Evolutionary conservation across 345 rosid species (phyloP).

Genomic region (Lepidium didymum): DNA sequence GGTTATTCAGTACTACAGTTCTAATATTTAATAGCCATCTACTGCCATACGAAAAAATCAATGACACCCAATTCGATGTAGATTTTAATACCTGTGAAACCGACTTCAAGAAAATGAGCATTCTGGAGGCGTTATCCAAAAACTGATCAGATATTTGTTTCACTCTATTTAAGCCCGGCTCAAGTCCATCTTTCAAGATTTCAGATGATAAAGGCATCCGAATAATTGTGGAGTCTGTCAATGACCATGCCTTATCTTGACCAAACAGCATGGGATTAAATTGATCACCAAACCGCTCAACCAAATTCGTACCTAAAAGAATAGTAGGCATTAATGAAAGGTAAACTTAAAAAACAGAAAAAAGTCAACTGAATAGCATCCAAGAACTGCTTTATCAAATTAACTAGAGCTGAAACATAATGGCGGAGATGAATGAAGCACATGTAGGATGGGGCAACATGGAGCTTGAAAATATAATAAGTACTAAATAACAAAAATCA

Average conservation of each 20-base stretch:
- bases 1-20: background rate
- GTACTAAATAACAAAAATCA: slow-evolving; percentile 1
- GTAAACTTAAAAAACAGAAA: background rate
- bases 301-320: slow-evolving; percentile 72
- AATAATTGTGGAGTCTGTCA: slow-evolving; percentile 66
- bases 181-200: slow-evolving; percentile 68
- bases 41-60: background rate
- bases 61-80: background rate
- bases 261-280: slow-evolving; percentile 79
- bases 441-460: background rate
- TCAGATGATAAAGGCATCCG: slow-evolving; percentile 87
- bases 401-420: background rate
- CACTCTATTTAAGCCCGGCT: slow-evolving; percentile 55
- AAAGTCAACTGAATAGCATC: background rate
- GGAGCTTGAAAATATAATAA: background rate
- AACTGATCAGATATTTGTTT: slow-evolving; percentile 58
- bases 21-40: background rate
- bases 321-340: slow-evolving; percentile 12
- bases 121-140: slow-evolving; percentile 68
- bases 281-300: slow-evolving; percentile 73
- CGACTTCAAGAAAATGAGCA: slow-evolving; percentile 73
- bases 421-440: background rate
- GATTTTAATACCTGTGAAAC: slow-evolving; percentile 59
- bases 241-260: slow-evolving; percentile 61
- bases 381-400: background rate